Evolutionary conservation across 352 stramenopile species (phyloP).

Genomic region (Globisporangium irregulare): DNA sequence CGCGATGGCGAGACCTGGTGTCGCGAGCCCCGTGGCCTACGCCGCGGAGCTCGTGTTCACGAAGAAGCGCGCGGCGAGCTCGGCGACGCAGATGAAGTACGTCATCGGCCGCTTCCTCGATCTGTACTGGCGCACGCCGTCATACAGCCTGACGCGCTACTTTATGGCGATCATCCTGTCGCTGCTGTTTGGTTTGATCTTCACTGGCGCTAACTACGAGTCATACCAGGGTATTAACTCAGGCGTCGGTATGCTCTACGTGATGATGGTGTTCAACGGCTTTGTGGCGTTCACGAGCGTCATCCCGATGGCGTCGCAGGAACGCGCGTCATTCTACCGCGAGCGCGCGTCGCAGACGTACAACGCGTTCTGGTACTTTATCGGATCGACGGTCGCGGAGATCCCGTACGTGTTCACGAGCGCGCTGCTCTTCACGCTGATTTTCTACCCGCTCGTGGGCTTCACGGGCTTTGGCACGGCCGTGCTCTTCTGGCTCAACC

Average conservation of each 20-base stretch:
- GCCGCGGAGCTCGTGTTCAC: conserved; percentile 14
- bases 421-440: conserved; percentile 29
- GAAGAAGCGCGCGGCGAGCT: conserved; percentile 17
- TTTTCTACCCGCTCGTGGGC: conserved; percentile 70
- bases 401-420: conserved; percentile 37
- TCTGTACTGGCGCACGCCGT: conserved; percentile 40
- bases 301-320: conserved; percentile 58
- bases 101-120: conserved; percentile 19
- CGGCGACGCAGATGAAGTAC: conserved; percentile 19
- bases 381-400: conserved; percentile 74
- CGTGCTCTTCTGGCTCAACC: conserved; percentile 68
- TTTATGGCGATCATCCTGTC: no score
- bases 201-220: no score
- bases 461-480: conserved; percentile 23
- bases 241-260: no score
- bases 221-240: no score
- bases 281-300: conserved; percentile 65
- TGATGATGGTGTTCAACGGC: conserved; percentile 8
- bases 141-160: conserved; percentile 56
- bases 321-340: conserved; percentile 53
- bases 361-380: conserved; percentile 55
- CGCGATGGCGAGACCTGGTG: not conserved
- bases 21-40: not conserved
- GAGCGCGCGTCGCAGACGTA: conserved; percentile 84
- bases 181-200: no score